Conservation (phyloP, 495 filamentous ascomycete species). For the Neurospora intermedia region DNA sequence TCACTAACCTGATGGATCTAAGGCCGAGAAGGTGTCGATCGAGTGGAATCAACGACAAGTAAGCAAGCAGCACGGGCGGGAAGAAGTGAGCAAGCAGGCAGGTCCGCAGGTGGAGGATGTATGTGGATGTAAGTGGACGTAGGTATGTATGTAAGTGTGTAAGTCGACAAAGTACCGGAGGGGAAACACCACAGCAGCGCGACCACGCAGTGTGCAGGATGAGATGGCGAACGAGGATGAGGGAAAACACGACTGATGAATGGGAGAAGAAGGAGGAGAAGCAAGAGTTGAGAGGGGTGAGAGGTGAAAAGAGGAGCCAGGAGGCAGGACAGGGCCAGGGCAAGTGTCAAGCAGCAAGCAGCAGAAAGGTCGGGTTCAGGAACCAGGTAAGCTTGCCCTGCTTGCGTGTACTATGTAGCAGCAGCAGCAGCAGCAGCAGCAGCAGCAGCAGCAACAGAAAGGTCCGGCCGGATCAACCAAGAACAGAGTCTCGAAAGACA, state of each 20-base stretch:
- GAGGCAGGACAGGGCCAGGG: neutral
- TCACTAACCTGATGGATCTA: conserved; percentile 34
- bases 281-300: conserved; percentile 4
- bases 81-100: conserved; percentile 3
- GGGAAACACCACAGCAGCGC: conserved; percentile 23
- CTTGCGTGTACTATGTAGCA: too few species aligned
- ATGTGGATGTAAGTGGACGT: conserved; percentile 2
- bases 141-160: neutral
- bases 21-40: conserved; percentile 24
- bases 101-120: conserved; percentile 3
- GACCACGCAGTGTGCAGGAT: conserved; percentile 22
- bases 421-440: neutral
- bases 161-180: conserved; percentile 7
- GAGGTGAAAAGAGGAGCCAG: conserved; percentile 4
- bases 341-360: neutral
- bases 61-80: conserved; percentile 5
- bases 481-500: neutral
- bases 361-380: too few species aligned
- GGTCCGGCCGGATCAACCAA: neutral
- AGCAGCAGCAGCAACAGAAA: neutral
- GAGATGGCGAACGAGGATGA: conserved; percentile 18
- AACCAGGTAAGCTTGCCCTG: too few species aligned
- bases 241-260: conserved; percentile 1
- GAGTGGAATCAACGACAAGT: conserved; percentile 9
- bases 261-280: conserved; percentile 8